Evolutionary conservation across 106 monocot species (phyloP), one percentile per base, ranked within the genome.

Genomic region (Xerophyta viscosa): DNA sequence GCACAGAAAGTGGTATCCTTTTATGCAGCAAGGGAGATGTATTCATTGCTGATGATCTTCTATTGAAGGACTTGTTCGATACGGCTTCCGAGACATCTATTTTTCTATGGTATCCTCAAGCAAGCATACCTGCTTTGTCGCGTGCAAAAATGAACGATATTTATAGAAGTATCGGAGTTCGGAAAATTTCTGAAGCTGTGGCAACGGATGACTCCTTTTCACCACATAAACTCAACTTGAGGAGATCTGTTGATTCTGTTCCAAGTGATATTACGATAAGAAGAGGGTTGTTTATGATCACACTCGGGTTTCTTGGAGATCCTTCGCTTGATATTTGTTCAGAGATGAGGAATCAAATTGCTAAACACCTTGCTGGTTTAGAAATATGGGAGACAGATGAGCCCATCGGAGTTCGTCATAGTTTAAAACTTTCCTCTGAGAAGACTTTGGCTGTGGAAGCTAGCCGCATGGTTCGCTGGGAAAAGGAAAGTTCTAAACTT

Each of bases 21-120:
- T 42, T 78, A 11, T 14, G 19, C 20, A 37, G 28, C 8, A 71
- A 53, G 26, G 12, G 29, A 41, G 51, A 59, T 53, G 46, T 72
- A 19, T 78, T 78, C 50, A 67, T 78, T 25, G 67, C 72, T n/a
- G 77, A 78, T 46, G 77, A 78, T 54, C 47, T 78, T 6, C 15
- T 52, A 6, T 51, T 78, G 26, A 46, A 46, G 27, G 58, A 64
- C 24, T 17, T 63, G 4, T 72, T 78, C 12, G 46, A 29, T 1
- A 10, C 29, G 10, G 8, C 1, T 26, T 27, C 27, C 58, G 29
- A 67, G 8, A 46, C 29, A 17, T 2, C 65, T 7, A 3, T 59
- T 3, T 65, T 69, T 28, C 37, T 60, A 3, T 72, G 72, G 67
- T 68, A 65, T 41, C 77, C 82, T 65, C 7, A 23, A 11, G 31